A percentile compares a stretch with the other conserved stretches of the same genome.
Evolutionary conservation across 257 asterid genomes (phyloP).

Genomic region (Ehretia macrophylla): DNA sequence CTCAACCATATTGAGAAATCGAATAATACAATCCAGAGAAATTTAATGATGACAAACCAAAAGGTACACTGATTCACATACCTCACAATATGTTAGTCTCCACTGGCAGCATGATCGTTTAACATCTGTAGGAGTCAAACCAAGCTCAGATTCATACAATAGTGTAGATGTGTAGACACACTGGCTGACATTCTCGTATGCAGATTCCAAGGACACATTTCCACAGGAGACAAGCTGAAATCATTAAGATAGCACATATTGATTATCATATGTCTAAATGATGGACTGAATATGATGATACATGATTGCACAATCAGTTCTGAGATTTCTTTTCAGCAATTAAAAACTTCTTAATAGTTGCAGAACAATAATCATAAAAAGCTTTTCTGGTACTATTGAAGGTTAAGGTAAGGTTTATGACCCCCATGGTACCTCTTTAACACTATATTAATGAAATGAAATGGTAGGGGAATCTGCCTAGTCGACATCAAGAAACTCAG

Average conservation of each 20-base stretch:
- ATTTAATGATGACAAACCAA: background rate
- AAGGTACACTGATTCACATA: constrained; percentile 4
- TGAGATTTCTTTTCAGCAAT: too few species aligned
- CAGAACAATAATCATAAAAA: background rate
- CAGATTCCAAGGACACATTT: constrained; percentile 36
- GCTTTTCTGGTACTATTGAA: too few species aligned
- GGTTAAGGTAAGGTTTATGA: too few species aligned
- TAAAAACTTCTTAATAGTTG: too few species aligned
- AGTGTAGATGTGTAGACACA: constrained; percentile 37
- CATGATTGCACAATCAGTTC: too few species aligned
- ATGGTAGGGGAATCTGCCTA: too few species aligned
- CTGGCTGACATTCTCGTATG: constrained; percentile 37
- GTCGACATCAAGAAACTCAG: too few species aligned
- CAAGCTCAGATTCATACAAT: constrained; percentile 26
- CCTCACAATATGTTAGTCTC: constrained; percentile 39
- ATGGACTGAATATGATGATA: too few species aligned
- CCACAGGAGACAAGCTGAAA: constrained; percentile 41
- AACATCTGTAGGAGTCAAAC: constrained; percentile 27
- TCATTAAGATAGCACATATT: background rate
- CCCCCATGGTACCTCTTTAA: too few species aligned
- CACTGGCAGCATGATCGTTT: constrained; percentile 20
- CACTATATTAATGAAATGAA: too few species aligned
- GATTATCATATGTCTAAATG: too few species aligned
- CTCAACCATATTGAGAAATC: too few species aligned
- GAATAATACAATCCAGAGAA: background rate